A percentile compares a stretch with the other conserved stretches of the same genome.
Evolutionary conservation across 2,329 filamentous ascomycete species (phyloP).

Genomic region (Cladophialophora carrionii): DNA sequence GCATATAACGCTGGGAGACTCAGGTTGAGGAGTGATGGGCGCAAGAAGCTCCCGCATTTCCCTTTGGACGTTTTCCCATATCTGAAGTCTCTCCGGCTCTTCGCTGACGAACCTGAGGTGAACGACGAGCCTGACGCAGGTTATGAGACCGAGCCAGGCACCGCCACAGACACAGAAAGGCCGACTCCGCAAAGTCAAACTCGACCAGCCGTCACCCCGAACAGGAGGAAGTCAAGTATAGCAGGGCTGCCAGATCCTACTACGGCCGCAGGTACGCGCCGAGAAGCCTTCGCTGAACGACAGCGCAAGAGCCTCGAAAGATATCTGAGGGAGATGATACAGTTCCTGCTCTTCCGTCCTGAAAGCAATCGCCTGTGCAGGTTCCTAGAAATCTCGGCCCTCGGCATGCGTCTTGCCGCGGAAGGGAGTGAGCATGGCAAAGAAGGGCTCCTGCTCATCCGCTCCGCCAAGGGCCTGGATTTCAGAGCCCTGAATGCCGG

Average conservation of each 20-base stretch:
- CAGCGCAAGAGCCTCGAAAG: conserved; percentile 78
- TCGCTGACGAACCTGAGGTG: conserved; percentile 80
- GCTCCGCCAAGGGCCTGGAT: conserved; percentile 85
- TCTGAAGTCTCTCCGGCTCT: conserved; percentile 74
- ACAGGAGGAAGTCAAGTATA: conserved; percentile 62
- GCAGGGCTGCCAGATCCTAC: conserved; percentile 47
- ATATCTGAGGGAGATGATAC: conserved; percentile 91
- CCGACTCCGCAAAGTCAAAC: conserved; percentile 56
- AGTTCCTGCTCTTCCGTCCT: conserved; percentile 93
- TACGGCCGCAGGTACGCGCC: conserved; percentile 45
- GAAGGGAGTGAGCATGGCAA: conserved; percentile 98
- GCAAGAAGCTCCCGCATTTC: conserved; percentile 84
- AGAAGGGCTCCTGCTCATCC: conserved; percentile 90
- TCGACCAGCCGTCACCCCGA: conserved; percentile 60
- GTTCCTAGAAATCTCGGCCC: conserved; percentile 89
- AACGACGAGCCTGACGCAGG: conserved; percentile 55
- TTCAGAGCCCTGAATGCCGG: conserved; percentile 78
- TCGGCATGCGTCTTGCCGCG: conserved; percentile 89
- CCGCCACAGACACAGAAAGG: conserved; percentile 70
- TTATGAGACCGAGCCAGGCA: conserved; percentile 61
- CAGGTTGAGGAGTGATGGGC: conserved; percentile 68
- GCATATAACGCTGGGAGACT: conserved; percentile 81
- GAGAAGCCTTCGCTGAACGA: conserved; percentile 48
- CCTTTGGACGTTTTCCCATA: conserved; percentile 89
- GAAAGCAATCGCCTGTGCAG: conserved; percentile 96